Evolutionary conservation across 192 early-diverging fungal species (phyloP), one percentile per base, ranked within the genome.

Genomic region (Lunasporangiospora selenospora): DNA sequence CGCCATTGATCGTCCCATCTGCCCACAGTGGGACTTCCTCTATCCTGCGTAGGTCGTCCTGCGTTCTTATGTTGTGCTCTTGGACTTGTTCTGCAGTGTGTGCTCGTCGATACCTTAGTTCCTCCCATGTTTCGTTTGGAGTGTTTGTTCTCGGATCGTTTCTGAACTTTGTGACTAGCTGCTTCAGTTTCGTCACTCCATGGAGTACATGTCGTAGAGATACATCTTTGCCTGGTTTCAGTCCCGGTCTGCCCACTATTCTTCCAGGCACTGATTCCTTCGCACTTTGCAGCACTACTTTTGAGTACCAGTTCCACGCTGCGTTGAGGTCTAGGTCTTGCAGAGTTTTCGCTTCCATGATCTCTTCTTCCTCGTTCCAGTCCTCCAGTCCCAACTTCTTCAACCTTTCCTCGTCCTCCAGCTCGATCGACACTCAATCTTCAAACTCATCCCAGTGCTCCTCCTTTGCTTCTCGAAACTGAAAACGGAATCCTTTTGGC

Each of bases 241-340:
- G 0, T 21, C 59, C 59, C 1, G 39, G 33, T 11, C 38, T 9
- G 4, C 59, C 59, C 2, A 62, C 59, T 2, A 52, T 33, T 23
- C 34, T 50, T 27, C 59, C 59, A 34, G 59, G 59, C 11, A 62
- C 18, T 7, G 34, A 31, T 5, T 50, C 49, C 30, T 52, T 62
- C 13, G 59, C 59, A 11, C 33, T 19, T 1, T 44, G 19, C 2
- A 50, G 2, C 30, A 62, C 13, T 3, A 11, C 15, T n/a, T 39
- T 52, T 2, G 59, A 49, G 30, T 50, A 62, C 31, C 38, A 24
- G 5, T 15, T 53, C 52, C 52, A 53, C 2, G 21, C 37, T 2
- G 10, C 18, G 7, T 53, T 37, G 0, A 53, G 16, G 8, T 53
- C 19, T 6, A 53, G 10, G 2, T 18, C 6, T 3, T 9, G 21